Percentiles rank a stretch among this genome's conserved stretches.
Conservation (phyloP, 805 yeast genomes). For the Metschnikowia continentalis region DNA sequence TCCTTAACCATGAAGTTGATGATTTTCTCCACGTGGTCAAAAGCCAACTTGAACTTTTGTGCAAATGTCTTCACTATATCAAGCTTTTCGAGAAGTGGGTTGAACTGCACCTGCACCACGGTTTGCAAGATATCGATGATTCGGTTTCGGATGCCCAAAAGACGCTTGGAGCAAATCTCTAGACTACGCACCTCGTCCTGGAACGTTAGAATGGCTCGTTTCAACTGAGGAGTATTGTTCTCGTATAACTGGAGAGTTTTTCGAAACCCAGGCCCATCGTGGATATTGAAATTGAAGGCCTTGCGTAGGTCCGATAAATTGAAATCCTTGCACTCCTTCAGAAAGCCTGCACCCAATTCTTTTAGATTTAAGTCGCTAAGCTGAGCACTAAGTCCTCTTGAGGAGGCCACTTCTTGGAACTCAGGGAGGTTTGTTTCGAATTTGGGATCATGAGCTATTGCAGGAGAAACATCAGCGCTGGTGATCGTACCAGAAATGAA, state of each 20-base stretch:
- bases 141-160: conserved; percentile 17
- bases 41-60: conserved; percentile 20
- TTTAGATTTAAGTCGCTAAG: conserved; percentile 1
- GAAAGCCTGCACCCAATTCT: conserved; percentile 1
- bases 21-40: conserved; percentile 32
- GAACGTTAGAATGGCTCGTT: conserved; percentile 20
- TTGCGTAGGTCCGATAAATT: conserved; percentile 17
- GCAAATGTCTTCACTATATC: conserved; percentile 26
- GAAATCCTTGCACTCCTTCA: conserved; percentile 4
- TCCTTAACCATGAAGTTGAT: conserved; percentile 25
- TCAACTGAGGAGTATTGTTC: conserved; percentile 25
- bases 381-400: not conserved
- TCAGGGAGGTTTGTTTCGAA: conserved; percentile 4
- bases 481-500: conserved; percentile 1
- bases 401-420: conserved; percentile 1
- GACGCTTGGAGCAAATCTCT: conserved; percentile 24
- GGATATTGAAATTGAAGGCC: conserved; percentile 32
- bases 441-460: not conserved
- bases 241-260: conserved; percentile 31
- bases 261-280: conserved; percentile 44
- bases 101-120: conserved; percentile 24
- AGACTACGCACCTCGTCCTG: conserved; percentile 31
- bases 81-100: conserved; percentile 20
- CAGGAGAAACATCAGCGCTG: not conserved
- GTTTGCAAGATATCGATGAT: conserved; percentile 23